Evolutionary conservation across 106 monocot genomes (phyloP).

Genomic region (Acorus calamus): DNA sequence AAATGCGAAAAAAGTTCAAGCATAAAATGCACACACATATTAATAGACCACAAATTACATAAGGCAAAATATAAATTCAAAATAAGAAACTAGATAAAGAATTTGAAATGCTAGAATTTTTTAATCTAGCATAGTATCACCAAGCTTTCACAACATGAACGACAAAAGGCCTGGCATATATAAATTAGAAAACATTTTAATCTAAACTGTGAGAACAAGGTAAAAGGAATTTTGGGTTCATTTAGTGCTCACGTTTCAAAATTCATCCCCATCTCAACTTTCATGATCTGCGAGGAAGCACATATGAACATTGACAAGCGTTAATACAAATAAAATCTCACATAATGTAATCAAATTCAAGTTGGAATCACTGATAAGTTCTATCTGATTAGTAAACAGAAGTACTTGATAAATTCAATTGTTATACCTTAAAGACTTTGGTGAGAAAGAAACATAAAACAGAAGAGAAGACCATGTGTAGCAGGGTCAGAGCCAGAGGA

Average conservation of each 20-base stretch:
- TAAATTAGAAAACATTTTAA: too few relatives aligned
- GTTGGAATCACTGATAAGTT: neutral
- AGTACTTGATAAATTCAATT: neutral
- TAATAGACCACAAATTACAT: too few relatives aligned
- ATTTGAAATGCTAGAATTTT: too few relatives aligned
- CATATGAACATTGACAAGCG: neutral
- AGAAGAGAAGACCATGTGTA: conserved; percentile 96
- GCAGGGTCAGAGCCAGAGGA: conserved; percentile 82
- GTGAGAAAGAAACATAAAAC: conserved; percentile 65
- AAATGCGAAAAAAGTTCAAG: too few relatives aligned
- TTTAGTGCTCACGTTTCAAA: conserved; percentile 69
- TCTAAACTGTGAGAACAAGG: too few relatives aligned
- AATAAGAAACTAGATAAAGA: too few relatives aligned
- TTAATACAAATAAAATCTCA: too few relatives aligned
- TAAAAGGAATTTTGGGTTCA: conserved; percentile 1
- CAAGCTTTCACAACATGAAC: too few relatives aligned
- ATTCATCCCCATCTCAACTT: conserved; percentile 79
- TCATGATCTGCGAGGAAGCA: conserved; percentile 56
- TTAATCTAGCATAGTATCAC: too few relatives aligned
- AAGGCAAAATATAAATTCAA: too few relatives aligned
- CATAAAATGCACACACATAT: too few relatives aligned
- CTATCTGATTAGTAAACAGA: neutral
- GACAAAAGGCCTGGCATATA: too few relatives aligned
- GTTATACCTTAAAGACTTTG: conserved; percentile 70
- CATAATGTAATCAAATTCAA: neutral